Evolutionary conservation across 2,329 filamentous ascomycete species (phyloP), one percentile per base, ranked within the genome.

Genomic region (Elsinoe arachidis): DNA sequence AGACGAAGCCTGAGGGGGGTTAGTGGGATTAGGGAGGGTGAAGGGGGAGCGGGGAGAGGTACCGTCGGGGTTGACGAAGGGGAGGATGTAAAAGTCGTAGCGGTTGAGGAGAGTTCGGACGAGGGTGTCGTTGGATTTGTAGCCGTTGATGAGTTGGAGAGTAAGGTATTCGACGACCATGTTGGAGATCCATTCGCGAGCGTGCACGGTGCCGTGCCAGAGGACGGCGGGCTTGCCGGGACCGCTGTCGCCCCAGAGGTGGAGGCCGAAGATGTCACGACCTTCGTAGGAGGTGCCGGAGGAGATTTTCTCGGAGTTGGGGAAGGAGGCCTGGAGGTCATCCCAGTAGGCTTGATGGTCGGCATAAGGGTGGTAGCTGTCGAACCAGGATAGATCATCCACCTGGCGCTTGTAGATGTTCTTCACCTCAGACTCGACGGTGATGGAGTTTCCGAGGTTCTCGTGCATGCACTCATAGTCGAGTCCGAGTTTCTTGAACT

Each of bases 31-130:
- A 3, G 30, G 15, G 12, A 15, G 39, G 10, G 15, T 21, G 30
- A 11, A 37, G 19, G 14, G 34, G 3, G 35, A 78, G 80, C 57
- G 84, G 82, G 10, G 33, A 23, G 4, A 35, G 4, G 14, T 37
- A 53, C 49, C 49, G 23, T 53, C 49, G 23, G 81, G 80, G 64
- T 85, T 85, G 14, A 82, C 80, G 21, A 84, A 70, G 2, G 82
- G 82, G 60, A 85, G 76, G 62, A 87, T 77, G 67, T 84, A 85
- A 62, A 84, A 84, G 69, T 87, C 85, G 65, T 83, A 85, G 57
- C 75, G 80, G 68, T 85, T 76, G 21, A 86, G 74, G 55, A 80
- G 75, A 1, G 68, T 65, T 38, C 68, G 73, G 38, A 77, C 68
- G 3, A 69, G 66, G 1, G 69, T 62, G n/a, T 69, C 62, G 15